Percentiles rank a stretch among this genome's conserved stretches.
phyloP scores from a whole-genome alignment of 495 filamentous ascomycete genomes.

The Lasiosphaeria hispida region DNA sequence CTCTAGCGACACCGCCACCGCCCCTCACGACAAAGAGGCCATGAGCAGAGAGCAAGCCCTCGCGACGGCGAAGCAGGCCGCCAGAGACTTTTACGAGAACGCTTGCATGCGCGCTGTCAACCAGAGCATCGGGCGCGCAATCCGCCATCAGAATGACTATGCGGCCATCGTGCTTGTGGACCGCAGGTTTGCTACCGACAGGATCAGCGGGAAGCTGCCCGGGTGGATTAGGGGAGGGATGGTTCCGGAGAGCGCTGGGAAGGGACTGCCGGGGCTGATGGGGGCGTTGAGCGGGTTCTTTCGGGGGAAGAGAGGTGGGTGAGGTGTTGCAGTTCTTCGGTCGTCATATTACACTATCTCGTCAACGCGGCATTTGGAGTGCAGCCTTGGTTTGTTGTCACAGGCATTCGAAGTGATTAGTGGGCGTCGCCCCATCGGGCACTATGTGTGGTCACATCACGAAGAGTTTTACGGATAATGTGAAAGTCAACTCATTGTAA shows the following conservation, averaged over 20 bases:
- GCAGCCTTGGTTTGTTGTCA: not conserved
- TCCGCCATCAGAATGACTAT: slow-evolving; percentile 84
- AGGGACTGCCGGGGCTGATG: slow-evolving; percentile 54
- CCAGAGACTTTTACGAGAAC: slow-evolving; percentile 88
- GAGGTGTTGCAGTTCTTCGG: too few relatives aligned
- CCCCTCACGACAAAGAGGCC: not conserved
- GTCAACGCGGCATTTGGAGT: not conserved
- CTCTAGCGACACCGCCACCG: not conserved
- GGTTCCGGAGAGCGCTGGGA: slow-evolving; percentile 43
- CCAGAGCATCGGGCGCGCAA: slow-evolving; percentile 90
- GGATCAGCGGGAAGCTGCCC: slow-evolving; percentile 77
- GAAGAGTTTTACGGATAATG: too few relatives aligned
- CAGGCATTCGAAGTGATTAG: not conserved
- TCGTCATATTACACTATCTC: not conserved
- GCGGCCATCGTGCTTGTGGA: slow-evolving; percentile 88
- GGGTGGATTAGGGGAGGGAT: slow-evolving; percentile 77
- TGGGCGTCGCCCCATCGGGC: too few relatives aligned
- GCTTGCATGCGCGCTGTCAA: slow-evolving; percentile 96
- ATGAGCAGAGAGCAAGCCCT: slow-evolving; percentile 20
- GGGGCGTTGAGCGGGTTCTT: slow-evolving; percentile 57
- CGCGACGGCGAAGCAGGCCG: slow-evolving; percentile 59
- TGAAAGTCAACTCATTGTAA: too few relatives aligned
- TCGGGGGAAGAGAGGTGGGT: slow-evolving; percentile 37
- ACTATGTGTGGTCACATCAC: too few relatives aligned
- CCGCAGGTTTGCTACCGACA: slow-evolving; percentile 63